A percentile compares a stretch with the other conserved stretches of the same genome.
Conservation (phyloP, 257 asterid genomes). For the Nicotiana tabacum region DNA sequence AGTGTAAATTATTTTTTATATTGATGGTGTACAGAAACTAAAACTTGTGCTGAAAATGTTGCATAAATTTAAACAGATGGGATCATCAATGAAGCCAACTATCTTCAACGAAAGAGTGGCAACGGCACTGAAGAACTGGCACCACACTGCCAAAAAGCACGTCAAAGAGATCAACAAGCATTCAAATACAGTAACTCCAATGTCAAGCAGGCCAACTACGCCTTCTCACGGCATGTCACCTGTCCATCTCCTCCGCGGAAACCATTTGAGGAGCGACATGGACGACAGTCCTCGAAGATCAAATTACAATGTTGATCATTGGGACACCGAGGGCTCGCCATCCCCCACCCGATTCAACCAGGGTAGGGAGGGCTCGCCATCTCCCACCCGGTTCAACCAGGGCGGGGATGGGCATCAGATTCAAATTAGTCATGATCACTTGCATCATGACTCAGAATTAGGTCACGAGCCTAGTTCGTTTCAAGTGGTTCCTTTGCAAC, state of each 20-base stretch:
- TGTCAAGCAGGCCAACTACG: slow-evolving; percentile 54
- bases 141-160: slow-evolving; percentile 73
- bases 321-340: slow-evolving; percentile 44
- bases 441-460: slow-evolving; percentile 1
- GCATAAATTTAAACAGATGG: slow-evolving; percentile 50
- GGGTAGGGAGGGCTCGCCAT: slow-evolving; percentile 16
- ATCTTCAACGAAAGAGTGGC: slow-evolving; percentile 83
- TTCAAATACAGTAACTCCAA: slow-evolving; percentile 37
- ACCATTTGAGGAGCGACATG: slow-evolving; percentile 31
- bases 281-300: slow-evolving; percentile 38
- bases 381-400: slow-evolving; percentile 26
- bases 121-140: slow-evolving; percentile 72
- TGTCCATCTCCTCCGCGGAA: slow-evolving; percentile 52
- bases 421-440: slow-evolving; percentile 29
- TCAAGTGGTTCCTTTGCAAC: slow-evolving; percentile 33
- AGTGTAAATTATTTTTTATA: too few relatives aligned
- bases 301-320: slow-evolving; percentile 23
- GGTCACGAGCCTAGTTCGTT: slow-evolving; percentile 19
- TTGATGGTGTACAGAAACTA: too few relatives aligned
- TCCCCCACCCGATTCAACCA: slow-evolving; percentile 36
- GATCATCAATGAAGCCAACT: slow-evolving; percentile 78
- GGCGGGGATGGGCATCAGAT: slow-evolving; percentile 25
- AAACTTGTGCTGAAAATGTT: neutral
- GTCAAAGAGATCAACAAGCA: slow-evolving; percentile 47
- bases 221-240: slow-evolving; percentile 71